Conservation (phyloP, 306 rosid genomes). For the Lathyrus oleraceus region DNA sequence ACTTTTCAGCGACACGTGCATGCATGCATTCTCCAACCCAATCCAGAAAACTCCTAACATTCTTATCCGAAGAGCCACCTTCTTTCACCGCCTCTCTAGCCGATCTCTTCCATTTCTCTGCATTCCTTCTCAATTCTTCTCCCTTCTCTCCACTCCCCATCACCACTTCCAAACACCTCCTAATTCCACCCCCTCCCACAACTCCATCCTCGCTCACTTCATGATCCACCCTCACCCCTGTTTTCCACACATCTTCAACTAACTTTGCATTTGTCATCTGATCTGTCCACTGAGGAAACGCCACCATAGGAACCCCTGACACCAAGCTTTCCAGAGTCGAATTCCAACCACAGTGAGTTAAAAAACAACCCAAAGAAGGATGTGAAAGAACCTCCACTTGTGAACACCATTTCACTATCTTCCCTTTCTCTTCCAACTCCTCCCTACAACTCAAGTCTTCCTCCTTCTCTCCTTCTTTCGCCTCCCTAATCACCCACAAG, state of each 20-base stretch:
- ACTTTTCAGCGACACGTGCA: no score
- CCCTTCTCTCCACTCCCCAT: slow-evolving; percentile 45
- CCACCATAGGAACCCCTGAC: slow-evolving; percentile 49
- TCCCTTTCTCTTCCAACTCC: slow-evolving; percentile 42
- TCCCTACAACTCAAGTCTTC: slow-evolving; percentile 3
- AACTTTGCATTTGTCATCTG: slow-evolving; percentile 59
- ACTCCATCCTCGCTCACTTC: slow-evolving; percentile 30
- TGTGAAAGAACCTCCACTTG: slow-evolving; percentile 58
- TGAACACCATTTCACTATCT: slow-evolving; percentile 57
- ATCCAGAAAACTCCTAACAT: slow-evolving; percentile 27
- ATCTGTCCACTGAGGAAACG: slow-evolving; percentile 52
- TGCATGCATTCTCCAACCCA: no score
- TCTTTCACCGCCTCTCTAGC: slow-evolving; percentile 41
- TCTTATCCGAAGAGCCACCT: slow-evolving; percentile 37
- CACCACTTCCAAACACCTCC: slow-evolving; percentile 48
- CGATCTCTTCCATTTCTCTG: slow-evolving; percentile 40
- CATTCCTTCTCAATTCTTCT: slow-evolving; percentile 39
- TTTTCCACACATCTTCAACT: slow-evolving; percentile 48
- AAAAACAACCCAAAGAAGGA: slow-evolving; percentile 48
- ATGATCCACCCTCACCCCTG: slow-evolving; percentile 47
- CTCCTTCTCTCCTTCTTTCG: slow-evolving; percentile 16
- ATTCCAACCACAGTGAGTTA: slow-evolving; percentile 65
- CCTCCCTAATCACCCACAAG: slow-evolving; percentile 55
- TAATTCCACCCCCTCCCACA: slow-evolving; percentile 32
- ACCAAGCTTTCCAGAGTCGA: slow-evolving; percentile 49